Conservation (phyloP, 2,329 filamentous ascomycete species). For the Pseudonectria buxi region DNA sequence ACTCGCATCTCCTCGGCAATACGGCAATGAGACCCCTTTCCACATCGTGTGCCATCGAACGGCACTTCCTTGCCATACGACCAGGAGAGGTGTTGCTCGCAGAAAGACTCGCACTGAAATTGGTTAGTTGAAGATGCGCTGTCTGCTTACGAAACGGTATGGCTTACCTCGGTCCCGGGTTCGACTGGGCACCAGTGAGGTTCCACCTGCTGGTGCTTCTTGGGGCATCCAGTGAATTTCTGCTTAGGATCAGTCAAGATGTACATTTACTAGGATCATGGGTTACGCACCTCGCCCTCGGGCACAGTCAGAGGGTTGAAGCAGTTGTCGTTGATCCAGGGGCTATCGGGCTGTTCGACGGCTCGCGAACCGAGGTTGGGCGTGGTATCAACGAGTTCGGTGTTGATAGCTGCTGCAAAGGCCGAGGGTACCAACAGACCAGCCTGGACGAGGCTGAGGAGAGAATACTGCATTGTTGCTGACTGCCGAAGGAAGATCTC, state of each 20-base stretch:
- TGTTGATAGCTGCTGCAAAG: too few species aligned
- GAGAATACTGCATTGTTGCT: too few species aligned
- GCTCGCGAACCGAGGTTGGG: too few species aligned
- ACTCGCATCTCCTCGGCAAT: slow-evolving; percentile 1
- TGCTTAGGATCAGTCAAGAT: too few species aligned
- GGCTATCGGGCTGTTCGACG: slow-evolving; percentile 1
- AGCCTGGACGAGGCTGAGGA: too few species aligned
- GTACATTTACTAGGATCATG: too few species aligned
- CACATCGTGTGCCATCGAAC: background rate
- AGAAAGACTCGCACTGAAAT: slow-evolving; percentile 1
- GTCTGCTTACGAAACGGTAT: too few species aligned
- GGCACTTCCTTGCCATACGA: slow-evolving; percentile 1
- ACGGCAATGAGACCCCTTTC: background rate
- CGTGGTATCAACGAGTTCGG: too few species aligned
- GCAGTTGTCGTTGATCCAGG: slow-evolving; percentile 1
- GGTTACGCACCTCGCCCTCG: slow-evolving; percentile 1
- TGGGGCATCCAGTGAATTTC: slow-evolving; percentile 1
- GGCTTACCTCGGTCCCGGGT: background rate
- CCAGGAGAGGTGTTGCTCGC: background rate
- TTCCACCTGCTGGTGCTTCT: slow-evolving; percentile 1
- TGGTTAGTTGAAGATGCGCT: too few species aligned
- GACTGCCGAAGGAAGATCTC: too few species aligned
- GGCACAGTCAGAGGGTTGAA: slow-evolving; percentile 1
- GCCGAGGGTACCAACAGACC: too few species aligned
- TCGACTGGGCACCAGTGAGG: background rate